phyloP scores from a whole-genome alignment of 2,329 filamentous ascomycete genomes.

The Myriosclerotinia duriaeana region DNA sequence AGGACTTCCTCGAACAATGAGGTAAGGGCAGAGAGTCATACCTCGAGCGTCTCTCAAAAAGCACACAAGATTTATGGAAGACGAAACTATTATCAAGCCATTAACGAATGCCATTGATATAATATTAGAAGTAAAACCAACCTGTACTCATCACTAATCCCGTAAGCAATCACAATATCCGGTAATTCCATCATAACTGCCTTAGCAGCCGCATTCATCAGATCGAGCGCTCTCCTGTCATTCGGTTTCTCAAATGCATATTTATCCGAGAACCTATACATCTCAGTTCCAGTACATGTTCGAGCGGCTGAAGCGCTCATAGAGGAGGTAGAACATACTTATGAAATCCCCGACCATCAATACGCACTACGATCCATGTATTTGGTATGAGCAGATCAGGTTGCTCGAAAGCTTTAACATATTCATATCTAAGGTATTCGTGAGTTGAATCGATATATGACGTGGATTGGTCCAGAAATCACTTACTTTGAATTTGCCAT shows the following conservation, averaged over 20 bases:
- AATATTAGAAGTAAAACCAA: conserved; percentile 39
- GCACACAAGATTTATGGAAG: conserved; percentile 74
- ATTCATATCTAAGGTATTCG: conserved; percentile 70
- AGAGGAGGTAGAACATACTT: conserved; percentile 57
- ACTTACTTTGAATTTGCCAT: conserved; percentile 40
- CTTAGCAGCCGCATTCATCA: conserved; percentile 93
- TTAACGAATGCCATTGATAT: conserved; percentile 23
- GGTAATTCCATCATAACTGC: conserved; percentile 80
- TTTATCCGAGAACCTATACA: conserved; percentile 69
- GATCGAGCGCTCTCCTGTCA: conserved; percentile 77
- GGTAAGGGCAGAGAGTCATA: conserved; percentile 43
- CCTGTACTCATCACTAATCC: conserved; percentile 92
- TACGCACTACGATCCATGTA: conserved; percentile 92
- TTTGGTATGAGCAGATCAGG: conserved; percentile 77
- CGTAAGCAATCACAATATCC: conserved; percentile 85
- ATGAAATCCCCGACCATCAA: conserved; percentile 93
- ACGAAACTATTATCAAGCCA: conserved; percentile 64
- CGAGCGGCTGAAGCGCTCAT: neutral
- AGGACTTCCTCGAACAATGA: conserved; percentile 1
- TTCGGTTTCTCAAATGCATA: conserved; percentile 92
- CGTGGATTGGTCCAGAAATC: neutral
- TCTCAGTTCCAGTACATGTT: neutral
- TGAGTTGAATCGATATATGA: neutral
- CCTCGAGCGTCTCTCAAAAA: conserved; percentile 85
- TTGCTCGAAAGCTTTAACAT: conserved; percentile 88